Evolutionary conservation across 2,329 filamentous ascomycete genomes (phyloP).

Genomic region (Fusarium fujikuroi): DNA sequence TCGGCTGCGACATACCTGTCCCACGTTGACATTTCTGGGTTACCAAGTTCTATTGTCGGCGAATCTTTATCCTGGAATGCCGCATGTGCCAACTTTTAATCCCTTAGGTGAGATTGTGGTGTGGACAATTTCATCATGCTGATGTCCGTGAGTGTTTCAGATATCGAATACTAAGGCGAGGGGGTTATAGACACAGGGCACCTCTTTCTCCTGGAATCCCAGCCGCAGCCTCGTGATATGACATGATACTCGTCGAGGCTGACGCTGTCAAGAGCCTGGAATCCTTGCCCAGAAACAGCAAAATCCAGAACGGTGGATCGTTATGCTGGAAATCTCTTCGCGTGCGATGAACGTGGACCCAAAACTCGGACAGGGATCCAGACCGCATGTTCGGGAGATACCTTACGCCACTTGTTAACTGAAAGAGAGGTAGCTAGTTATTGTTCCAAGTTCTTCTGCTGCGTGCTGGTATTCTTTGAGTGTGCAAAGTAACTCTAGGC

Average conservation of each 20-base stretch:
- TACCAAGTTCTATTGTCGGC: slow-evolving; percentile 25
- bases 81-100: slow-evolving; percentile 24
- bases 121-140: slow-evolving; percentile 12
- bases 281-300: slow-evolving; percentile 31
- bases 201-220: slow-evolving; percentile 12
- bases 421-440: background rate
- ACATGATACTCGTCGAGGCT: slow-evolving; percentile 29
- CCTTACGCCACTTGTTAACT: slow-evolving; percentile 25
- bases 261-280: slow-evolving; percentile 13
- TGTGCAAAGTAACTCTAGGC: slow-evolving; percentile 15
- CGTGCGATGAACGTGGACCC: slow-evolving; percentile 28
- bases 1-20: slow-evolving; percentile 37
- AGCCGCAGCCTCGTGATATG: slow-evolving; percentile 39
- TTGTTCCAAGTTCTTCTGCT: slow-evolving; percentile 15
- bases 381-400: slow-evolving; percentile 40
- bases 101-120: slow-evolving; percentile 1
- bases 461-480: slow-evolving; percentile 15
- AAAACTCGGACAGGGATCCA: slow-evolving; percentile 39
- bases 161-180: slow-evolving; percentile 27
- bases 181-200: slow-evolving; percentile 13
- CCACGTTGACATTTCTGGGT: slow-evolving; percentile 31
- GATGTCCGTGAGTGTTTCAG: slow-evolving; percentile 29
- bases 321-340: slow-evolving; percentile 40
- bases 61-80: slow-evolving; percentile 6
- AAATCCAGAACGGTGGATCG: slow-evolving; percentile 42